These are phyloP conservation scores for Annona squamosa DNA, from an alignment of 164 flowering plant species.

Conservation along the genomic window DNA sequence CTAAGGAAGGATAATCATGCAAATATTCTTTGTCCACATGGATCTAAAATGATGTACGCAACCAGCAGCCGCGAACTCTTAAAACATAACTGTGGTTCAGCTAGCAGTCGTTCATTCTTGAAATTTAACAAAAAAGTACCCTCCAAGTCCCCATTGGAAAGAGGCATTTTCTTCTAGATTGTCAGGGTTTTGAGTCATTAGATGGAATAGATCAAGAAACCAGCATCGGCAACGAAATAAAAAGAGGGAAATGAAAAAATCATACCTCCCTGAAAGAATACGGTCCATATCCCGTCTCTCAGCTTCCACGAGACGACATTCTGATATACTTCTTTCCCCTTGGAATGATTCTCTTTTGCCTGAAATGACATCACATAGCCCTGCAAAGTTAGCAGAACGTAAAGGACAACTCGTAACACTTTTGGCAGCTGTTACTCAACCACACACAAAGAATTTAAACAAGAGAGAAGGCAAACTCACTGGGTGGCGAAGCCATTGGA, in stretches of 20 bases:
- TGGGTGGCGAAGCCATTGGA: conserved; percentile 54
- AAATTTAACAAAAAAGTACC: no score
- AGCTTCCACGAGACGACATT: conserved; percentile 56
- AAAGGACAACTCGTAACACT: background rate
- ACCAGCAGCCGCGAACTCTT: no score
- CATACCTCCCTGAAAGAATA: conserved; percentile 56
- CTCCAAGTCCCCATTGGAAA: no score
- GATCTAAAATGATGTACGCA: no score
- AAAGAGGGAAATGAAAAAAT: conserved; percentile 1
- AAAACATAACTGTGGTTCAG: no score
- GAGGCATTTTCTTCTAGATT: no score
- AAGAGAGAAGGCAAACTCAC: conserved; percentile 21
- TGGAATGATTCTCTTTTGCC: conserved; percentile 52
- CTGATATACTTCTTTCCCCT: conserved; percentile 53
- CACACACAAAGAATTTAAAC: background rate
- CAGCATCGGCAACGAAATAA: background rate
- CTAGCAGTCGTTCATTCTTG: no score
- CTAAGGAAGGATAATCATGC: no score
- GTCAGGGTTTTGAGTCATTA: no score
- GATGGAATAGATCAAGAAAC: no score
- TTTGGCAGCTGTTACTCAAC: background rate
- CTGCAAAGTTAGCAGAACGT: background rate
- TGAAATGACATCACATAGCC: conserved; percentile 14
- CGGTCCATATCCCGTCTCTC: conserved; percentile 55
- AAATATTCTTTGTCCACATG: no score